Evolutionary conservation across 495 filamentous ascomycete genomes (phyloP).

Genomic region (Evansstolkia leycettana): DNA sequence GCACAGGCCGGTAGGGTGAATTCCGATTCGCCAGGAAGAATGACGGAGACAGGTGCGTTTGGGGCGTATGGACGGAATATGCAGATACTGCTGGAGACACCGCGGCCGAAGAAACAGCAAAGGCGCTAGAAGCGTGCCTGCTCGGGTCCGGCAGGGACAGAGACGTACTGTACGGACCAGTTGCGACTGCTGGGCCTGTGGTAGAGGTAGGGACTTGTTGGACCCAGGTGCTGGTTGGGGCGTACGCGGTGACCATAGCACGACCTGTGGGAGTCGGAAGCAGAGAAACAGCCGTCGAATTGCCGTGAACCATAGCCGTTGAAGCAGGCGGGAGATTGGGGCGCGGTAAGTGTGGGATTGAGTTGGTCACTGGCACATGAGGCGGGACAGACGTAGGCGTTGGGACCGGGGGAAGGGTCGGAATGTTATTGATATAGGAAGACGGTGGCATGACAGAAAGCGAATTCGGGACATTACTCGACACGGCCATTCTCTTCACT

Average conservation of each 20-base stretch:
- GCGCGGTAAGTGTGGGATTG: slow-evolving; percentile 42
- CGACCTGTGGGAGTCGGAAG: slow-evolving; percentile 37
- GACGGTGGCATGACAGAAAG: slow-evolving; percentile 21
- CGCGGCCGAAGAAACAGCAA: slow-evolving; percentile 21
- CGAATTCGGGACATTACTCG: slow-evolving; percentile 19
- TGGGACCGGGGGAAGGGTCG: slow-evolving; percentile 26
- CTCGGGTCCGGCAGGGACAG: slow-evolving; percentile 37
- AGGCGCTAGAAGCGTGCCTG: slow-evolving; percentile 26
- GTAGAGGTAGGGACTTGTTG: slow-evolving; percentile 36
- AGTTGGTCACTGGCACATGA: slow-evolving; percentile 16
- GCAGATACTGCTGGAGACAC: slow-evolving; percentile 30
- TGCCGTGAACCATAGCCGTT: slow-evolving; percentile 17
- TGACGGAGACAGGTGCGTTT: slow-evolving; percentile 48
- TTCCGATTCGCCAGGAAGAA: slow-evolving; percentile 50
- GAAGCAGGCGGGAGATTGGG: slow-evolving; percentile 34
- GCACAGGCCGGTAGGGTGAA: slow-evolving; percentile 88
- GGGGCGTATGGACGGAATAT: slow-evolving; percentile 34
- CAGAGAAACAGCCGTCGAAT: slow-evolving; percentile 19
- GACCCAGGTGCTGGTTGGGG: slow-evolving; percentile 30
- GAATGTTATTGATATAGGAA: slow-evolving; percentile 18
- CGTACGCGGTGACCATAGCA: slow-evolving; percentile 53
- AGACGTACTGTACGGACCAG: slow-evolving; percentile 38
- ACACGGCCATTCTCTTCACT: slow-evolving; percentile 45
- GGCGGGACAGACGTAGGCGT: slow-evolving; percentile 23
- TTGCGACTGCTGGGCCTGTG: slow-evolving; percentile 20